A percentile compares a stretch with the other conserved stretches of the same genome.
These are phyloP conservation scores for Tetrahymena elliotti DNA, from an alignment of 73 alveolate genomes.

Conservation along the genomic window DNA sequence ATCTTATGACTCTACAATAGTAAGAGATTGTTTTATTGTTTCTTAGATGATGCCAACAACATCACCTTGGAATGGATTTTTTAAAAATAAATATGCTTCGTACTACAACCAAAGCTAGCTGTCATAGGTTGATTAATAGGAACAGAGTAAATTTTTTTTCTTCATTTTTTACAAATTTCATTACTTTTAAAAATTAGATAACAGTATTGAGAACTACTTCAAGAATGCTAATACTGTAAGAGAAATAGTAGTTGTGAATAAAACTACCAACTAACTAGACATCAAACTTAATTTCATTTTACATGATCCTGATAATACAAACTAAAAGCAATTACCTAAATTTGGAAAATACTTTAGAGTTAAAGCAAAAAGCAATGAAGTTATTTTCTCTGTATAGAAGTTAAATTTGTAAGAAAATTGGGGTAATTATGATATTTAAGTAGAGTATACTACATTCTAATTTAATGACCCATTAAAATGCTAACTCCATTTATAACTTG, in stretches of 20 bases:
- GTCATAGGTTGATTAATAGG: neutral
- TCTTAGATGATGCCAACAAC: neutral
- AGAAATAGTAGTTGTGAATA: neutral
- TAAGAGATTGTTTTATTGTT: neutral
- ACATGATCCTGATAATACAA: neutral
- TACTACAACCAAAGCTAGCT: neutral
- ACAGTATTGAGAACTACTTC: neutral
- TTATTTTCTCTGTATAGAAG: neutral
- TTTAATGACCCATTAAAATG: neutral
- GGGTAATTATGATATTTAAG: neutral
- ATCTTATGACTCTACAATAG: neutral
- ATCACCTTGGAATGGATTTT: neutral
- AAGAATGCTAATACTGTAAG: neutral
- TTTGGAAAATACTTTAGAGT: neutral
- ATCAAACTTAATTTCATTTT: neutral
- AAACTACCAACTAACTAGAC: neutral
- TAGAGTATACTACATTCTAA: neutral
- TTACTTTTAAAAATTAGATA: neutral
- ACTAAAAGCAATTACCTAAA: neutral
- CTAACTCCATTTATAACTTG: neutral
- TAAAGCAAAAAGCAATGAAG: neutral
- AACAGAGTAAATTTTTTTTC: neutral
- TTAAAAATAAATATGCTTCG: neutral
- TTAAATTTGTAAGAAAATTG: neutral
- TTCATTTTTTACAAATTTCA: neutral